phyloP scores from a whole-genome alignment of 2,329 filamentous ascomycete genomes.

The Cladobotryum mycophilum region DNA sequence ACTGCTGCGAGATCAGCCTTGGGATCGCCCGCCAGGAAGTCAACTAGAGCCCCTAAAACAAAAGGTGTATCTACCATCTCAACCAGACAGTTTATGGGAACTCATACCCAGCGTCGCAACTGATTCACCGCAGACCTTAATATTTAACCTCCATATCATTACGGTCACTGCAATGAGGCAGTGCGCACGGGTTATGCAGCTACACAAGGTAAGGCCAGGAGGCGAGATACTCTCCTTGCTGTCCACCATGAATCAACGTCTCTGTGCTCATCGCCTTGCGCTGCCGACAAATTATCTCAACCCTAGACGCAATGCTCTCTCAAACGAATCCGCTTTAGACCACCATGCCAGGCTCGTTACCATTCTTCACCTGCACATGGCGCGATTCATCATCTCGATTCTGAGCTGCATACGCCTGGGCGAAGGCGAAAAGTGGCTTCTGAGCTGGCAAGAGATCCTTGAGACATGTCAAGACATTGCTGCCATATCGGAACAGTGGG shows the following conservation, averaged over 20 bases:
- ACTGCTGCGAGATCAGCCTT: slow-evolving; percentile 1
- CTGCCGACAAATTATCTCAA: slow-evolving; percentile 10
- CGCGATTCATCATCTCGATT: slow-evolving; percentile 12
- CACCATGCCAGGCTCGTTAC: slow-evolving; percentile 13
- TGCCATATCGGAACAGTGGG: slow-evolving; percentile 8
- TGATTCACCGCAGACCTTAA: not conserved
- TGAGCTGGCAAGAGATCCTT: slow-evolving; percentile 13
- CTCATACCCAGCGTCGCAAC: not conserved
- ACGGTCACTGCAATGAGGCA: slow-evolving; percentile 11
- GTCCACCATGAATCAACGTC: not conserved
- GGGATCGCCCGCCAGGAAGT: not conserved
- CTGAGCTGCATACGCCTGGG: not conserved
- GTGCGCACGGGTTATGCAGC: not conserved
- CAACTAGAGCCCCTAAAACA: not conserved
- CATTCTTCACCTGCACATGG: slow-evolving; percentile 12
- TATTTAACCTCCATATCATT: slow-evolving; percentile 10
- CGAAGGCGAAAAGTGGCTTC: slow-evolving; percentile 10
- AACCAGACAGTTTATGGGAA: not conserved
- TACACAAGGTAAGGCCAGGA: not conserved
- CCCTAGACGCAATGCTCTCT: slow-evolving; percentile 11
- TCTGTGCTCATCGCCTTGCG: slow-evolving; percentile 2
- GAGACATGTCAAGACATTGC: slow-evolving; percentile 13
- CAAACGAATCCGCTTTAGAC: slow-evolving; percentile 2
- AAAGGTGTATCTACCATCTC: not conserved
- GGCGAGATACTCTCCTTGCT: not conserved